phyloP scores from a whole-genome alignment of 768 basidiomycete species.

The Steccherinum ochraceum region DNA sequence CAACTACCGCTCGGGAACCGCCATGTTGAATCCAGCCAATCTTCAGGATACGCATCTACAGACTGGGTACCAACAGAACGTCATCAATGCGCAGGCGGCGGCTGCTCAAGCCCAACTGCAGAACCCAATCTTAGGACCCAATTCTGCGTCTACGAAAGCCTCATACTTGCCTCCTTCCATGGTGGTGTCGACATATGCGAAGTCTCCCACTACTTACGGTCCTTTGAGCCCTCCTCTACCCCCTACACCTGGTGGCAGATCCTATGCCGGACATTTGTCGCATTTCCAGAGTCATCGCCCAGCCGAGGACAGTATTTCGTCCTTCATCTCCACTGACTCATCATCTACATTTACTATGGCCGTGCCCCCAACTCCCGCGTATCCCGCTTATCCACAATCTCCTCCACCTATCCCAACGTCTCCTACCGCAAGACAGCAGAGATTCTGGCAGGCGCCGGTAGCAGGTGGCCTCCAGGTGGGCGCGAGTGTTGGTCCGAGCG shows the following conservation, averaged over 20 bases:
- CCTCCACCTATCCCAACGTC: conserved; percentile 27
- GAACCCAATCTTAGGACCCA: conserved; percentile 2
- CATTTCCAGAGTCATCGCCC: conserved; percentile 3
- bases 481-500: conserved; percentile 42
- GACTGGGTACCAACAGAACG: conserved; percentile 4
- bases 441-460: conserved; percentile 46
- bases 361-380: conserved; percentile 26
- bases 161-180: conserved; percentile 30
- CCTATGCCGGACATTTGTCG: neutral
- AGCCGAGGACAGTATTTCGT: conserved; percentile 13
- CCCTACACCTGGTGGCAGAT: neutral
- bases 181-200: conserved; percentile 27
- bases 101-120: neutral
- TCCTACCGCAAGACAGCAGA: conserved; percentile 30
- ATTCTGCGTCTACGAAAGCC: conserved; percentile 2
- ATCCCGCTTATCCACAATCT: conserved; percentile 58
- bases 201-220: conserved; percentile 51
- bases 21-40: conserved; percentile 24
- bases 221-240: conserved; percentile 23
- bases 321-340: conserved; percentile 8
- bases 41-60: conserved; percentile 14
- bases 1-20: conserved; percentile 24
- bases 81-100: conserved; percentile 4
- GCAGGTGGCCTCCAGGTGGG: conserved; percentile 35
- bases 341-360: conserved; percentile 1